Conservation (phyloP, 176 grass and related monocot species). For the Urochloa ruziziensis region DNA sequence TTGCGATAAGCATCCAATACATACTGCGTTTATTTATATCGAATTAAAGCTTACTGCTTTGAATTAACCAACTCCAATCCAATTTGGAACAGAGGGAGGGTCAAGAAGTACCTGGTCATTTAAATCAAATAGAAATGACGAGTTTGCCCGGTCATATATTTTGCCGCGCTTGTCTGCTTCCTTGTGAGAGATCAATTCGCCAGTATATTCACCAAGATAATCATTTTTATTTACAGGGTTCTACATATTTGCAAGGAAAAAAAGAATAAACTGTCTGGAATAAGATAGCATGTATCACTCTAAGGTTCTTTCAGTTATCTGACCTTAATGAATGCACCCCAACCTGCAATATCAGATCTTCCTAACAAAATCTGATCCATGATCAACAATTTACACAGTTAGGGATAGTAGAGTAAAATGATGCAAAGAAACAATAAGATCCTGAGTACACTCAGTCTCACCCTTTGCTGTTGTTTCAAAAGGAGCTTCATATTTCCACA, state of each 20-base stretch:
- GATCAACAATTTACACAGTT: slow-evolving; percentile 18
- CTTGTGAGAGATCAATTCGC: slow-evolving; percentile 95
- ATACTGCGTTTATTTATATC: slow-evolving; percentile 61
- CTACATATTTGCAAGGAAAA: slow-evolving; percentile 41
- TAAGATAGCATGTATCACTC: slow-evolving; percentile 2
- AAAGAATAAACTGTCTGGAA: slow-evolving; percentile 20
- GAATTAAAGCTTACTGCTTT: slow-evolving; percentile 22
- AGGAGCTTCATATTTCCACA: slow-evolving; percentile 99
- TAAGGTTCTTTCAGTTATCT: slow-evolving; percentile 32
- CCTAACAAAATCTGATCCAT: slow-evolving; percentile 78
- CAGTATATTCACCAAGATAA: slow-evolving; percentile 98
- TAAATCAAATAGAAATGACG: slow-evolving; percentile 97
- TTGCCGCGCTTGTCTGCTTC: slow-evolving; percentile 97
- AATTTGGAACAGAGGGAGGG: background rate
- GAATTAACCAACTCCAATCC: background rate
- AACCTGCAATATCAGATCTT: slow-evolving; percentile 88
- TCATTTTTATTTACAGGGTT: slow-evolving; percentile 94
- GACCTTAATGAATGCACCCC: slow-evolving; percentile 98
- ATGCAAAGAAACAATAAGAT: slow-evolving; percentile 5
- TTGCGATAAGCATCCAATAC: slow-evolving; percentile 97
- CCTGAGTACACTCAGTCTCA: slow-evolving; percentile 32
- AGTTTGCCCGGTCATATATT: slow-evolving; percentile 96
- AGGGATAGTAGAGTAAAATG: background rate
- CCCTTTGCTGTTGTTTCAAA: slow-evolving; percentile 91
- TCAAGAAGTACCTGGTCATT: slow-evolving; percentile 72